phyloP scores from a whole-genome alignment of 768 basidiomycete species.

The Calocera cornea region DNA sequence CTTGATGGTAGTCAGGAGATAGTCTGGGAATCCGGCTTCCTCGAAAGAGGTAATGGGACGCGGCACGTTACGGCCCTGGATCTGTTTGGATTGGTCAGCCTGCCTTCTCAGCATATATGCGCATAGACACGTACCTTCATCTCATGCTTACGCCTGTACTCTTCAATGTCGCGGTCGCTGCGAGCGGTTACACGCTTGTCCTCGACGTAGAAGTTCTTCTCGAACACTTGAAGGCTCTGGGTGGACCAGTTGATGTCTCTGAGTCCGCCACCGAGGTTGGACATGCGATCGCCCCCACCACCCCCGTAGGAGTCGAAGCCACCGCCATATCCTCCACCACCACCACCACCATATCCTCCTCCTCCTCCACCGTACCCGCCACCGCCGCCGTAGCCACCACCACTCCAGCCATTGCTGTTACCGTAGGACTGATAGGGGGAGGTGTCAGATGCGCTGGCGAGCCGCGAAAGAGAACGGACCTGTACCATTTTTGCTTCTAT shows the following conservation, averaged over 20 bases:
- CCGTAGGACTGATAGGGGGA: conserved; percentile 8
- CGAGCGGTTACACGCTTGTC: conserved; percentile 69
- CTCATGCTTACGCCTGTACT: conserved; percentile 69
- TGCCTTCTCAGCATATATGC: background rate
- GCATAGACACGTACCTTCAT: conserved; percentile 54
- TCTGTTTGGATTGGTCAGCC: conserved; percentile 30
- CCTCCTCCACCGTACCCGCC: conserved; percentile 23
- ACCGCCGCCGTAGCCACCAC: conserved; percentile 17
- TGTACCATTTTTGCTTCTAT: conserved; percentile 9
- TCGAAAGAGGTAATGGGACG: conserved; percentile 85
- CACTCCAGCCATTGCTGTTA: conserved; percentile 6
- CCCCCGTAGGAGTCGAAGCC: conserved; percentile 41
- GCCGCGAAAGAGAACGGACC: background rate
- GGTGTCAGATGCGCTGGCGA: background rate
- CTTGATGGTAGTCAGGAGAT: conserved; percentile 83
- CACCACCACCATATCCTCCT: conserved; percentile 27
- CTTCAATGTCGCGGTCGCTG: conserved; percentile 74
- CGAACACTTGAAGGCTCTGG: conserved; percentile 67
- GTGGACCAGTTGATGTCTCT: conserved; percentile 73
- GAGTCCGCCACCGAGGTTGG: conserved; percentile 66
- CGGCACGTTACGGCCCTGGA: conserved; percentile 79
- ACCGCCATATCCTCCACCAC: conserved; percentile 21
- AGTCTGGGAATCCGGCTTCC: conserved; percentile 92
- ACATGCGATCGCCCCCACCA: conserved; percentile 54
- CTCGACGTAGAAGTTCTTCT: conserved; percentile 96